Evolutionary conservation across 2,329 filamentous ascomycete species (phyloP).

Genomic region (Sphaerulina musiva): DNA sequence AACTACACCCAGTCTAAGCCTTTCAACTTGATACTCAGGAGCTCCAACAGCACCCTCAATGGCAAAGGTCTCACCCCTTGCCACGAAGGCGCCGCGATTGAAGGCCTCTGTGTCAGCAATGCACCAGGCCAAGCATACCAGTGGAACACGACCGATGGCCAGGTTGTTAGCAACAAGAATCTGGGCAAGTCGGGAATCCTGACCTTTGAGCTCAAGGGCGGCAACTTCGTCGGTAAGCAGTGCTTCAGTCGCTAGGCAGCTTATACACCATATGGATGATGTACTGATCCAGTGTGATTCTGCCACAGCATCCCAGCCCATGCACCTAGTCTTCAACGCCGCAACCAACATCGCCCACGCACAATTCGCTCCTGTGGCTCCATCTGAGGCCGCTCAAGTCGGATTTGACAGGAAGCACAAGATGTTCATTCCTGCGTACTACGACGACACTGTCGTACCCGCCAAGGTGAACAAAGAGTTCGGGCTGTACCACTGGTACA

Average conservation of each 20-base stretch:
- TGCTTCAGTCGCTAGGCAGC: conserved; percentile 6
- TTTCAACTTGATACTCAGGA: conserved; percentile 40
- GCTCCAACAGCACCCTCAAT: conserved; percentile 36
- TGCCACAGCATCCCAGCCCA: conserved; percentile 13
- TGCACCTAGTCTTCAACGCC: conserved; percentile 35
- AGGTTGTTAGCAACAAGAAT: conserved; percentile 17
- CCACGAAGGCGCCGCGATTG: conserved; percentile 46
- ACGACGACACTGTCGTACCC: conserved; percentile 38
- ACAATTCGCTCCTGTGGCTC: conserved; percentile 33
- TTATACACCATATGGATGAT: not conserved
- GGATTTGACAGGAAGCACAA: conserved; percentile 37
- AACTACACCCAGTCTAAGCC: conserved; percentile 36
- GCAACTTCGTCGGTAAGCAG: conserved; percentile 25
- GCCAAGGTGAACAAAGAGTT: conserved; percentile 20
- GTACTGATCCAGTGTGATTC: not conserved
- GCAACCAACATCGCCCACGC: conserved; percentile 40
- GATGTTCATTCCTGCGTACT: conserved; percentile 38
- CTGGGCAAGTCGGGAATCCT: conserved; percentile 33
- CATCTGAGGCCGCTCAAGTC: conserved; percentile 28
- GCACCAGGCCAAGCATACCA: conserved; percentile 13
- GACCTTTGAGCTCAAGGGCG: conserved; percentile 28
- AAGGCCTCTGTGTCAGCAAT: conserved; percentile 38
- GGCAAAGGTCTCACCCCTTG: conserved; percentile 39
- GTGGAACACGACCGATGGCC: conserved; percentile 21
- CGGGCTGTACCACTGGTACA: conserved; percentile 41